These are phyloP conservation scores for Blepharisma undulans DNA, from an alignment of 169 alveolate genomes.

Conservation along the genomic window DNA sequence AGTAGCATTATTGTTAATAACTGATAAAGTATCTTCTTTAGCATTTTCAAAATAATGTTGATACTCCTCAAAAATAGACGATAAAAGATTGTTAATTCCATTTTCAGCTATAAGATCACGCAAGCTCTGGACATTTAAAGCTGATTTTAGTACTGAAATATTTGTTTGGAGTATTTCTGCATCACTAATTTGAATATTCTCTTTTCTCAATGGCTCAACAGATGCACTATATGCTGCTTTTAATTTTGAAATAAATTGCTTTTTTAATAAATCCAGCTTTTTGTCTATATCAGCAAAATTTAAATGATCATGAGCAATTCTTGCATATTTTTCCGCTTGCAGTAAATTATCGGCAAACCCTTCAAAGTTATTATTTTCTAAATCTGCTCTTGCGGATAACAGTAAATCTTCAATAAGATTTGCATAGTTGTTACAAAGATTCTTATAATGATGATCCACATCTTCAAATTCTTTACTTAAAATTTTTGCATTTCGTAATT, in stretches of 20 bases:
- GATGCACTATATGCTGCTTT: not conserved
- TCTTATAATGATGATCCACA: not conserved
- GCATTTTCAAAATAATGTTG: not conserved
- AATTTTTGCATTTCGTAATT: not conserved
- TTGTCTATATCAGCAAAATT: not conserved
- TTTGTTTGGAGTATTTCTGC: not conserved
- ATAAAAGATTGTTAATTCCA: not conserved
- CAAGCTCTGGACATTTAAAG: not conserved
- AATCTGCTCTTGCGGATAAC: not conserved
- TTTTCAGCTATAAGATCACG: not conserved
- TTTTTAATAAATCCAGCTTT: not conserved
- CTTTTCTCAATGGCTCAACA: not conserved
- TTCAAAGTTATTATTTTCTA: not conserved
- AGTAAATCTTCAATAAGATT: not conserved
- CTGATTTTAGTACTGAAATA: not conserved
- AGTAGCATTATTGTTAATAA: not conserved
- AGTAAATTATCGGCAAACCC: not conserved
- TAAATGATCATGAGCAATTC: not conserved
- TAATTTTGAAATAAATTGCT: not conserved
- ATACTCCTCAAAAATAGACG: not conserved
- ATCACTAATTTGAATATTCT: no score
- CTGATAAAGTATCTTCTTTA: not conserved
- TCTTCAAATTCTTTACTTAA: not conserved
- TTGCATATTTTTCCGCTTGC: not conserved
- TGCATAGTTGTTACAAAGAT: not conserved